phyloP scores from a whole-genome alignment of 331 rosid species.

The Saraca asoca region DNA sequence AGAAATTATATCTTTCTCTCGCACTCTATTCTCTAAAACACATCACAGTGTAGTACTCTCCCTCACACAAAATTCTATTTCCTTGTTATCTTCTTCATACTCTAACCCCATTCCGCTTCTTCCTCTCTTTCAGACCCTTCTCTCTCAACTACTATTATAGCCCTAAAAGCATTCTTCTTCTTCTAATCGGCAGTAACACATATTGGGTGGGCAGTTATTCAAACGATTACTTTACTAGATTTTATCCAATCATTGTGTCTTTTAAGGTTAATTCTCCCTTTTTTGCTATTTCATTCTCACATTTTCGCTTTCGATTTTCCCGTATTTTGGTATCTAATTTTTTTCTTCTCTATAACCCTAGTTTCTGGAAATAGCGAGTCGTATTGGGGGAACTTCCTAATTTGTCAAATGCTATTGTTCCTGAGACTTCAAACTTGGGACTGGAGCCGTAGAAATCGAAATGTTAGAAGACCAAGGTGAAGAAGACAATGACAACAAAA shows the following conservation, averaged over 20 bases:
- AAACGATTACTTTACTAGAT: conserved; percentile 57
- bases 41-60: conserved; percentile 35
- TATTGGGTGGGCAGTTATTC: conserved; percentile 45
- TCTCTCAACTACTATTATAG: conserved; percentile 18
- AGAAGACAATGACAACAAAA: conserved; percentile 13
- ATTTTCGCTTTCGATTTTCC: conserved; percentile 27
- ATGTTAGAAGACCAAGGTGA: conserved; percentile 20
- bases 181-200: conserved; percentile 29
- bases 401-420: too few relatives aligned
- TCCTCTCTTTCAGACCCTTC: conserved; percentile 32
- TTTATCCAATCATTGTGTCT: conserved; percentile 46
- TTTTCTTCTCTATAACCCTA: conserved; percentile 53
- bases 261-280: conserved; percentile 65
- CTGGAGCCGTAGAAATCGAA: conserved; percentile 18
- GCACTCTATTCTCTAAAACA: conserved; percentile 23
- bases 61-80: conserved; percentile 62
- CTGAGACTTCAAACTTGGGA: not conserved
- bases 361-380: conserved; percentile 43
- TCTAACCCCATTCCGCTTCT: conserved; percentile 25
- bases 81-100: conserved; percentile 13
- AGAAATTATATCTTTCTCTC: conserved; percentile 41
- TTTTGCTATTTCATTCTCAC: conserved; percentile 24
- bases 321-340: conserved; percentile 6
- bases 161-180: conserved; percentile 50
- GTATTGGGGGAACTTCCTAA: conserved; percentile 64